A percentile compares a stretch with the other conserved stretches of the same genome.
phyloP scores from a whole-genome alignment of 2,329 filamentous ascomycete genomes.

The Cladorrhinum sp. region DNA sequence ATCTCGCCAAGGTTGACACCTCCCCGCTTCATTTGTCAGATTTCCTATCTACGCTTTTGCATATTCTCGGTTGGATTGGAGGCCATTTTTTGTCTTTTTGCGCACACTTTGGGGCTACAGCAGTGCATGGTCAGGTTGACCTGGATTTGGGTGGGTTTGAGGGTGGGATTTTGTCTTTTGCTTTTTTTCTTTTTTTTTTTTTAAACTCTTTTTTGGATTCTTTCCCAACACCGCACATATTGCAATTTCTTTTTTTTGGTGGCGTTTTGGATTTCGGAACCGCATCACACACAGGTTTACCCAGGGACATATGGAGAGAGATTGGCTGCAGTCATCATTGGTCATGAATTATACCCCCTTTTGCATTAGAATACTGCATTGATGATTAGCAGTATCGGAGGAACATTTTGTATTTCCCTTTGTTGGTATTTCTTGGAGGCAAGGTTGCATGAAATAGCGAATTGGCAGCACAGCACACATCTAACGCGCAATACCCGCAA shows the following conservation, averaged over 20 bases:
- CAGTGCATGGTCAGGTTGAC: neutral
- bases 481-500: neutral
- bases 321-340: neutral
- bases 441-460: neutral
- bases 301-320: conserved; percentile 3
- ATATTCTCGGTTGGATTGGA: neutral
- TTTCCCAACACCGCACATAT: too few relatives aligned
- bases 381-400: neutral
- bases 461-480: neutral
- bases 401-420: neutral
- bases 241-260: neutral
- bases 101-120: neutral
- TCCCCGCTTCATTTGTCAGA: neutral
- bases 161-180: neutral
- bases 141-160: neutral
- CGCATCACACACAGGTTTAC: neutral
- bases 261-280: conserved; percentile 5
- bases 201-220: too few relatives aligned
- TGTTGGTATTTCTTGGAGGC: neutral
- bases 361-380: neutral
- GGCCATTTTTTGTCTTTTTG: neutral
- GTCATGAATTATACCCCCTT: conserved; percentile 6
- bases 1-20: conserved; percentile 2
- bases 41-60: neutral
- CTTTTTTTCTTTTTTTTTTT: conserved; percentile 13